Evolutionary conservation across 1,139 yeast species (phyloP), one percentile per base, ranked within the genome.

Genomic region (Taphrina deformans): DNA sequence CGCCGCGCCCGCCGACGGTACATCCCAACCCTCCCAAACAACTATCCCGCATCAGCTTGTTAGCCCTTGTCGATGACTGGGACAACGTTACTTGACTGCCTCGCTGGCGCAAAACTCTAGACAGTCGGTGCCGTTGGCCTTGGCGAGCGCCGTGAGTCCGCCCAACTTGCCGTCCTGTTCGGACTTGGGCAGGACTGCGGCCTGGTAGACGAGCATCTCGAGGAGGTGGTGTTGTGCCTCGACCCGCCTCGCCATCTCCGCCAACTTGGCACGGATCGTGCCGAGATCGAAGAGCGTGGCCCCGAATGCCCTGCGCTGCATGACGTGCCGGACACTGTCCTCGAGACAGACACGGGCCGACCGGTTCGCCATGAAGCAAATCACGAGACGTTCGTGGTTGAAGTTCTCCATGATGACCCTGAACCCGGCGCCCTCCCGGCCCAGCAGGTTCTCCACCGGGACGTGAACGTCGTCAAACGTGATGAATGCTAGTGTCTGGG

Each of bases 391-490:
- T 72, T 78, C 81, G 71, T 79, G 81, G 74, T 78, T 78, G 72
- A 78, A 78, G 64, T 60, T 51, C 7, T 38, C 73, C 78, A 78
- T 77, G 70, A 78, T 78, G 64, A 77, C 79, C 73, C 76, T 76
- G 75, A 78, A 78, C 18, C 81, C 81, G 66, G 74, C 71, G 72
- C 78, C 78, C 70, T 78, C 80, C 70, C 74, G 69, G 66, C 81
- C 81, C 50, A 78, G 68, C 61, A 78, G 70, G 71, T 78, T 78
- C 70, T 73, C 80, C 21, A 77, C 80, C 10, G 81, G 81, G 23
- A 78, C 80, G 73, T 78, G 77, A 71, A 79, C 80, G 66, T 78
- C 79, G 62, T 78, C 80, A 70, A 79, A 77, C 55, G 77, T 75
- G 56, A 78, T 72, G 68, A 72, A 76, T 26, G 79, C 75, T 45